Percentiles rank a stretch among this genome's conserved stretches.
These are phyloP conservation scores for Butyriboletus loyo DNA, from an alignment of 768 basidiomycete genomes.

Conservation along the genomic window DNA sequence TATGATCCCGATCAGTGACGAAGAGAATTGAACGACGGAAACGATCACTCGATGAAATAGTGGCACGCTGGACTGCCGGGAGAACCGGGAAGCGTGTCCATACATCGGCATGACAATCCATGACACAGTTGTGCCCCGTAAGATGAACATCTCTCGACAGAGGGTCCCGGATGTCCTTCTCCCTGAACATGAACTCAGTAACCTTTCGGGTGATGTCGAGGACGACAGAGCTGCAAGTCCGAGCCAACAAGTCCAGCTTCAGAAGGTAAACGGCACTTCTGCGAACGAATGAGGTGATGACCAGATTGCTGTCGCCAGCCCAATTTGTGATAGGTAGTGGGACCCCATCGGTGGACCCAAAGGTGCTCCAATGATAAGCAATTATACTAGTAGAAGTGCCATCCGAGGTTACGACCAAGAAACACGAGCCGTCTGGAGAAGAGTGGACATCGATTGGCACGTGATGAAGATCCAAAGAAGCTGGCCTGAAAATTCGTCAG, in stretches of 20 bases:
- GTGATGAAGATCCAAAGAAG: slow-evolving; percentile 39
- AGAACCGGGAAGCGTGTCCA: slow-evolving; percentile 62
- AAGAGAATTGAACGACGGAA: slow-evolving; percentile 39
- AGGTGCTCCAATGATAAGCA: slow-evolving; percentile 56
- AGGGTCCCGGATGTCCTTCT: slow-evolving; percentile 32
- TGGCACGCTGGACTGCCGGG: slow-evolving; percentile 46
- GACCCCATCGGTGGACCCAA: slow-evolving; percentile 50
- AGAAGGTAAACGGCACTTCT: slow-evolving; percentile 44
- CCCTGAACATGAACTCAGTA: slow-evolving; percentile 57
- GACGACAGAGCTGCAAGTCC: slow-evolving; percentile 40
- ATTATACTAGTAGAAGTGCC: slow-evolving; percentile 22
- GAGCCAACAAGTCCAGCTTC: slow-evolving; percentile 34
- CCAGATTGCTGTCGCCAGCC: slow-evolving; percentile 22
- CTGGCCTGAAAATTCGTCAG: slow-evolving; percentile 35
- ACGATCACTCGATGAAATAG: slow-evolving; percentile 35
- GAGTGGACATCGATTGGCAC: slow-evolving; percentile 38
- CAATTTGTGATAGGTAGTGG: slow-evolving; percentile 32
- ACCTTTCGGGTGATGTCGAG: slow-evolving; percentile 54
- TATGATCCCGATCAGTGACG: slow-evolving; percentile 37
- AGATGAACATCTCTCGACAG: slow-evolving; percentile 13
- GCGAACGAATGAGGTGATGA: slow-evolving; percentile 45
- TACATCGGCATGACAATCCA: slow-evolving; percentile 54
- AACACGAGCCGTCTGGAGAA: slow-evolving; percentile 55
- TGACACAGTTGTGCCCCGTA: slow-evolving; percentile 45
- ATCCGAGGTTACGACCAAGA: slow-evolving; percentile 34